Base-by-base conservation (phyloP, 1,284 basidiomycete species). In the Cutaneotrichosporon sp. region DNA sequence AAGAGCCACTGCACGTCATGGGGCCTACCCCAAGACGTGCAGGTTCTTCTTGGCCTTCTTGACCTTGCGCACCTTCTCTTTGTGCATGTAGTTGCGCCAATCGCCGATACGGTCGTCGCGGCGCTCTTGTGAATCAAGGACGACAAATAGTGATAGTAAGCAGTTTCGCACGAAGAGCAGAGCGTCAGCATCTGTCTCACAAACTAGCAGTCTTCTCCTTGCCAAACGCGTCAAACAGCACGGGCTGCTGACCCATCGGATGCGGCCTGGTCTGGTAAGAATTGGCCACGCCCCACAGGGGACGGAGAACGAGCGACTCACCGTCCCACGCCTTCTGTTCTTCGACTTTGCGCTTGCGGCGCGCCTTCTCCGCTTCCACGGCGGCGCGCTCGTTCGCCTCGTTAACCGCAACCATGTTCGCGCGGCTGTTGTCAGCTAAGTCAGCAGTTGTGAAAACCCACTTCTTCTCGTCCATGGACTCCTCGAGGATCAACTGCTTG, bases 401-500 rank as follows among this genome's bases (percentile, higher is more conserved):
- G 58, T 84, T 84, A 16, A 83, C 83, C 70, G 84, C 83, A 51
- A 83, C 80, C 58, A 84, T 63, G 79, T 83, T 58, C n/a, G 62
- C 21, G 58, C 62, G 62, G 21, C 50, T 68, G 57, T 21, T 11
- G 22, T 42, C 49, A 59, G 64, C 16, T 47, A 18, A 42, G 7
- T 38, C 2, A 5, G 6, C 1, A 22, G 26, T 18, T n/a, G 8
- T 5, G 18, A n/a, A 10, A 32, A 69, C 80, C 68, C 62, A 82
- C 81, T 81, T 72, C 62, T 83, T 66, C 64, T 81, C 72, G n/a
- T 81, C 75, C 34, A 86, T 71, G 72, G 85, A 84, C 56, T 85
- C 84, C 66, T 85, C 84, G n/a, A 85, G 79, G 67, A 85, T 74
- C 22, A 85, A 75, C 66, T 85, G 82, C 68, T 83, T 82, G 5